Percentiles rank a stretch among this genome's conserved stretches.
Conservation (phyloP, 1,284 basidiomycete species). For the Mycena citricolor region DNA sequence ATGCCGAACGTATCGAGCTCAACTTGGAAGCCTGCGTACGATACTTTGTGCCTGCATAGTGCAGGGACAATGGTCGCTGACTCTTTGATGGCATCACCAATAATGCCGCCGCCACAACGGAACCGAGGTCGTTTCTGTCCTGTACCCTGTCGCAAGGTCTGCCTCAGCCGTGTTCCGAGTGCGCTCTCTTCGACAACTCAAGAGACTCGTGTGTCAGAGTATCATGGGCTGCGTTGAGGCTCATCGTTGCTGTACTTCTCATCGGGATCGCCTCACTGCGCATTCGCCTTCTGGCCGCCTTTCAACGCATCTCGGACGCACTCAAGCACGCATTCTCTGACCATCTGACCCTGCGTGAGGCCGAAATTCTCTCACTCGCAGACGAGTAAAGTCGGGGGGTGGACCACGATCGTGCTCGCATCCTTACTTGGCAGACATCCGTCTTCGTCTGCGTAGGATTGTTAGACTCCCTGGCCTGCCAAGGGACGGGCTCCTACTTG, state of each 20-base stretch:
- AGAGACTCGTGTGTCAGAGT: conserved; percentile 52
- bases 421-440: conserved; percentile 16
- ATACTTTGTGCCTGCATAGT: too few species aligned
- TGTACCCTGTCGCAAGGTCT: too few species aligned
- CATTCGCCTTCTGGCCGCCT: conserved; percentile 36
- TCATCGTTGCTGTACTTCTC: conserved; percentile 46
- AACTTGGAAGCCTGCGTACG: too few species aligned
- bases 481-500: conserved; percentile 5
- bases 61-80: too few species aligned
- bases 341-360: conserved; percentile 59
- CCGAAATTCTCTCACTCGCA: conserved; percentile 47
- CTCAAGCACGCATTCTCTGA: conserved; percentile 41
- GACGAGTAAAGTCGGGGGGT: conserved; percentile 25
- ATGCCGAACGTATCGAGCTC: too few species aligned
- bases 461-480: conserved; percentile 10
- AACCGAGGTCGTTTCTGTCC: too few species aligned
- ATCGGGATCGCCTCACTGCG: conserved; percentile 40
- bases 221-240: conserved; percentile 55
- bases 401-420: conserved; percentile 26
- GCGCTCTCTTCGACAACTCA: too few species aligned
- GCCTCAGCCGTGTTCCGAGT: too few species aligned
- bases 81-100: too few species aligned
- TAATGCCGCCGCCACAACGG: too few species aligned
- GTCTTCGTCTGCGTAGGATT: conserved; percentile 14
- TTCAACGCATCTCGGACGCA: conserved; percentile 32